phyloP scores from a whole-genome alignment of 257 asterid species.

The Agastache rugosa region DNA sequence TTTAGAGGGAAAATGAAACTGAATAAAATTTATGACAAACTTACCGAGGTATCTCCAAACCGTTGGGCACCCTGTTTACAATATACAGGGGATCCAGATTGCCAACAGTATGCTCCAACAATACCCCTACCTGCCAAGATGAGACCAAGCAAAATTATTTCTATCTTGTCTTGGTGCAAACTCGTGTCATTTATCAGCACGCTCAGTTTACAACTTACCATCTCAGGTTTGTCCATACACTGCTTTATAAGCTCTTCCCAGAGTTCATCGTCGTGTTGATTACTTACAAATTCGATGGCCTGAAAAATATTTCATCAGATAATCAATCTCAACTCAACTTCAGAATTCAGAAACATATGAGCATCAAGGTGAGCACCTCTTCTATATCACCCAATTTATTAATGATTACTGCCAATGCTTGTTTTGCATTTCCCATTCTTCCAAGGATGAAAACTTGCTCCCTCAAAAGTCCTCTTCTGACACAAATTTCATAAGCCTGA shows the following conservation, averaged over 20 bases:
- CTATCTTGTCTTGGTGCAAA: constrained; percentile 23
- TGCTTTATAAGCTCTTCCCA: constrained; percentile 97
- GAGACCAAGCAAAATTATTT: constrained; percentile 23
- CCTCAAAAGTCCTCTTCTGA: constrained; percentile 64
- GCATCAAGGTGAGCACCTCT: constrained; percentile 64
- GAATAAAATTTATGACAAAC: constrained; percentile 27
- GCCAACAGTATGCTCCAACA: constrained; percentile 98
- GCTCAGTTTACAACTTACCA: constrained; percentile 58
- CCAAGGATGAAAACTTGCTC: constrained; percentile 99
- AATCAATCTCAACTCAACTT: constrained; percentile 30
- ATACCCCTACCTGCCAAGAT: constrained; percentile 77
- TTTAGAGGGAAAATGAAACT: background rate
- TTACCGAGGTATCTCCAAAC: constrained; percentile 96
- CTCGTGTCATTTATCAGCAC: constrained; percentile 23
- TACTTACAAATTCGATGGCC: constrained; percentile 97
- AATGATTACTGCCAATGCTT: constrained; percentile 89
- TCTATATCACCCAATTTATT: constrained; percentile 87
- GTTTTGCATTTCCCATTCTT: constrained; percentile 96
- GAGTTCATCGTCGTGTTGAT: constrained; percentile 97
- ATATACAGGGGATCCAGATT: constrained; percentile 98
- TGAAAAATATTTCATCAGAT: constrained; percentile 47
- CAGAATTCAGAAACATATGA: constrained; percentile 32
- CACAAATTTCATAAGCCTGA: constrained; percentile 95
- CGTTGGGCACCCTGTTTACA: constrained; percentile 91
- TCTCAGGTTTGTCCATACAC: constrained; percentile 92